Percentiles rank a stretch among this genome's conserved stretches.
phyloP scores from a whole-genome alignment of 177 flowering plant genomes.

The Vitis hybrid region DNA sequence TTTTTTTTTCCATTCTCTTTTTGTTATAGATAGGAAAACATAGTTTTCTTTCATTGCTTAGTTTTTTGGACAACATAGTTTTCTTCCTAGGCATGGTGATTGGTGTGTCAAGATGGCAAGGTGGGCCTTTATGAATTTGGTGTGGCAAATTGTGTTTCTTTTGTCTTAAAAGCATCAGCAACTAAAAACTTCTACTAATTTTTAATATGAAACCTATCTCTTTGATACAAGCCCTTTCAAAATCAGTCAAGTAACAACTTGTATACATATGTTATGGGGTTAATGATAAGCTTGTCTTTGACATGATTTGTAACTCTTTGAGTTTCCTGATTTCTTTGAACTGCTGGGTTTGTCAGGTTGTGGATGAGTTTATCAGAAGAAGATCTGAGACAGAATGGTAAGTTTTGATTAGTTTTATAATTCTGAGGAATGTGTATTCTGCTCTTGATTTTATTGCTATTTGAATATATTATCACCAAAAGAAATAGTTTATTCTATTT shows the following conservation, averaged over 20 bases:
- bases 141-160: background rate
- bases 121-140: background rate
- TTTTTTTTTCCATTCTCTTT: background rate
- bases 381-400: constrained; percentile 94
- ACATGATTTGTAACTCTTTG: background rate
- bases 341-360: constrained; percentile 55
- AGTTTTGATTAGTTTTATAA: constrained; percentile 14
- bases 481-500: no score
- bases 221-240: background rate
- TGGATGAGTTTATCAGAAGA: constrained; percentile 87
- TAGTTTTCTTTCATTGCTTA: background rate
- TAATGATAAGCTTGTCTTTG: background rate
- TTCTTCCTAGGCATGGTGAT: no score
- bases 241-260: no score
- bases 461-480: no score
- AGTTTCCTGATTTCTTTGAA: constrained; percentile 5
- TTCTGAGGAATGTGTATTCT: background rate
- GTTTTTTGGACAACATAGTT: background rate
- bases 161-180: background rate
- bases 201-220: background rate
- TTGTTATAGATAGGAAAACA: background rate
- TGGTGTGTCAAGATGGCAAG: no score
- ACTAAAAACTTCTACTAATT: background rate
- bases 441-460: background rate
- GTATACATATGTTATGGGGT: no score